A percentile compares a stretch with the other conserved stretches of the same genome.
Evolutionary conservation across 2,329 filamentous ascomycete genomes (phyloP).

Genomic region (Diaporthe citri): DNA sequence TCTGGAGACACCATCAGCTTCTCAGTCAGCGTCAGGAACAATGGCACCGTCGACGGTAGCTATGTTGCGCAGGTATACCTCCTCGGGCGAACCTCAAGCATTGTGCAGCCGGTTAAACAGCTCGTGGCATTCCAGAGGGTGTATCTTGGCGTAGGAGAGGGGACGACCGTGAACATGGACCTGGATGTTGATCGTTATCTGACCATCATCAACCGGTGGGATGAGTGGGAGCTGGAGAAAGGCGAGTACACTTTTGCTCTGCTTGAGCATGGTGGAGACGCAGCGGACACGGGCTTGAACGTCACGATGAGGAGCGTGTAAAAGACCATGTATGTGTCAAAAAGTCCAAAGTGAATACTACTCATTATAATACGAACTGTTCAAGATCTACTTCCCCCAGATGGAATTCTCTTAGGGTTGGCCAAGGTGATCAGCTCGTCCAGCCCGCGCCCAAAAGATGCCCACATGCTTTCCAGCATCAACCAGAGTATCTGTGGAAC

Average conservation of each 20-base stretch:
- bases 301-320: constrained; percentile 54
- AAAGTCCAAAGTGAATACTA: neutral
- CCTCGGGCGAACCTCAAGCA: constrained; percentile 53
- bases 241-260: constrained; percentile 57
- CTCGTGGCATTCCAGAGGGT: constrained; percentile 57
- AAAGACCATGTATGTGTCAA: neutral
- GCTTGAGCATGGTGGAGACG: constrained; percentile 54
- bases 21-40: constrained; percentile 50
- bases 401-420: neutral
- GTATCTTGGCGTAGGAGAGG: constrained; percentile 52
- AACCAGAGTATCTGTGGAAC: neutral
- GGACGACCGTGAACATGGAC: constrained; percentile 48
- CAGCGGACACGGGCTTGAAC: constrained; percentile 51
- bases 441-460: neutral
- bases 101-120: constrained; percentile 57
- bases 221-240: constrained; percentile 59
- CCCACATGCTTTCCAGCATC: constrained; percentile 4
- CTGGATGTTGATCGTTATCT: constrained; percentile 58
- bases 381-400: neutral
- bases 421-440: neutral
- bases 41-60: constrained; percentile 49
- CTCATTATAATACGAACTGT: neutral
- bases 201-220: constrained; percentile 55
- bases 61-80: constrained; percentile 58
- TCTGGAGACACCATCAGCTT: constrained; percentile 51